A percentile compares a stretch with the other conserved stretches of the same genome.
Evolutionary conservation across 768 basidiomycete genomes (phyloP).

Genomic region (Hygrocybe punicea): DNA sequence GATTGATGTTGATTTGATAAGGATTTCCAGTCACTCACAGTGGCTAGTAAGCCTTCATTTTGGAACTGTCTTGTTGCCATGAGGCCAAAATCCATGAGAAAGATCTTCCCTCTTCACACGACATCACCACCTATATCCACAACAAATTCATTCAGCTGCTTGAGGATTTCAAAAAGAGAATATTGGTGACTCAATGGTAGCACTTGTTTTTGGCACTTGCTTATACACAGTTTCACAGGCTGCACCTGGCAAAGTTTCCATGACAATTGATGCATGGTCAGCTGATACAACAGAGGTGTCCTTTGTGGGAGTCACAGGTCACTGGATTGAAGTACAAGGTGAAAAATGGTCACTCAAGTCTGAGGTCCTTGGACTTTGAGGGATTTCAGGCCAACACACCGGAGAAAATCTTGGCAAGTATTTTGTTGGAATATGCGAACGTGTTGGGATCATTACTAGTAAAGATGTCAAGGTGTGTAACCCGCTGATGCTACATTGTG

Average conservation of each 20-base stretch:
- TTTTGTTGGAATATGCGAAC: slow-evolving; percentile 23
- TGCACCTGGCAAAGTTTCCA: slow-evolving; percentile 13
- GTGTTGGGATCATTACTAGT: slow-evolving; percentile 20
- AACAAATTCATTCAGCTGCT: slow-evolving; percentile 14
- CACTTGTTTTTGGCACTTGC: not conserved
- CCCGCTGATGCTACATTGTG: not conserved
- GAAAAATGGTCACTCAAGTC: slow-evolving; percentile 21
- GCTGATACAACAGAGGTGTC: slow-evolving; percentile 18
- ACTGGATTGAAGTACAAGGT: slow-evolving; percentile 21
- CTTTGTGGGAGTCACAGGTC: slow-evolving; percentile 23
- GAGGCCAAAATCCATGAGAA: slow-evolving; percentile 11
- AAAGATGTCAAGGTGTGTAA: slow-evolving; percentile 22
- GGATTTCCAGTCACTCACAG: slow-evolving; percentile 11
- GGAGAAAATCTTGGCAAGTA: slow-evolving; percentile 28
- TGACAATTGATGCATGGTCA: slow-evolving; percentile 16
- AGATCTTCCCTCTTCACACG: slow-evolving; percentile 15
- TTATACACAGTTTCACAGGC: slow-evolving; percentile 1
- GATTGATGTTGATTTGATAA: not conserved
- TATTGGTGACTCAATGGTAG: slow-evolving; percentile 10
- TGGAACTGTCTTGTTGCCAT: slow-evolving; percentile 17
- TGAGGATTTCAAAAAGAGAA: slow-evolving; percentile 1
- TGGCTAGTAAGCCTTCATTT: slow-evolving; percentile 13
- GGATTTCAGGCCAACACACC: slow-evolving; percentile 21
- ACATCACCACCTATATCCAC: slow-evolving; percentile 15
- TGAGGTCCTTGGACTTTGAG: slow-evolving; percentile 23